phyloP scores from a whole-genome alignment of 169 alveolate species.

The Plasmodium adleri region DNA sequence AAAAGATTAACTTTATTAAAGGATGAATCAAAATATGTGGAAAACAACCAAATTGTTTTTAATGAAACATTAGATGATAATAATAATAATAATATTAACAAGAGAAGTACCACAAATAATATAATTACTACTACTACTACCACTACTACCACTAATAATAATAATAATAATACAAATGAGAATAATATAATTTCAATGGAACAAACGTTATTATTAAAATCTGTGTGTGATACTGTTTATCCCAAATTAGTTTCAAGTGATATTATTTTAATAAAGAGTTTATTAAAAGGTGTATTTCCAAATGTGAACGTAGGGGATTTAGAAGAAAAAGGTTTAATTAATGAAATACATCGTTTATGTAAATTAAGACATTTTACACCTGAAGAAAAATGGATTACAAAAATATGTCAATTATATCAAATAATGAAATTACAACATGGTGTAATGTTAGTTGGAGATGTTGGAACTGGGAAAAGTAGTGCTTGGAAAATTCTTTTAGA shows the following conservation, averaged over 20 bases:
- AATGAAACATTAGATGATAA: too few species aligned
- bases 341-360: conserved; percentile 88
- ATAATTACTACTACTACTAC: background rate
- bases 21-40: conserved; percentile 84
- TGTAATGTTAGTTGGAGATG: conserved; percentile 97
- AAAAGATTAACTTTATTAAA: conserved; percentile 90
- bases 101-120: background rate
- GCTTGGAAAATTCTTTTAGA: conserved; percentile 91
- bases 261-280: conserved; percentile 91
- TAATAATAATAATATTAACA: conserved; percentile 29
- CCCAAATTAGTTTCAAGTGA: conserved; percentile 98
- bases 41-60: conserved; percentile 43
- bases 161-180: background rate
- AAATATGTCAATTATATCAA: conserved; percentile 93
- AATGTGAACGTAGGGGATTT: conserved; percentile 92
- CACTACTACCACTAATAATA: background rate
- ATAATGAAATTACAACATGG: conserved; percentile 97
- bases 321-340: conserved; percentile 92
- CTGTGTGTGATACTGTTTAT: conserved; percentile 96
- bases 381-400: conserved; percentile 90
- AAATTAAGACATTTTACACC: conserved; percentile 89
- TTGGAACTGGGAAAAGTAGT: conserved; percentile 96
- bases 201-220: conserved; percentile 92
- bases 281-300: conserved; percentile 97
- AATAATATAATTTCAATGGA: conserved; percentile 88